These are phyloP conservation scores for Cenococcum geophilum DNA, from an alignment of 495 filamentous ascomycete genomes.

Conservation along the genomic window DNA sequence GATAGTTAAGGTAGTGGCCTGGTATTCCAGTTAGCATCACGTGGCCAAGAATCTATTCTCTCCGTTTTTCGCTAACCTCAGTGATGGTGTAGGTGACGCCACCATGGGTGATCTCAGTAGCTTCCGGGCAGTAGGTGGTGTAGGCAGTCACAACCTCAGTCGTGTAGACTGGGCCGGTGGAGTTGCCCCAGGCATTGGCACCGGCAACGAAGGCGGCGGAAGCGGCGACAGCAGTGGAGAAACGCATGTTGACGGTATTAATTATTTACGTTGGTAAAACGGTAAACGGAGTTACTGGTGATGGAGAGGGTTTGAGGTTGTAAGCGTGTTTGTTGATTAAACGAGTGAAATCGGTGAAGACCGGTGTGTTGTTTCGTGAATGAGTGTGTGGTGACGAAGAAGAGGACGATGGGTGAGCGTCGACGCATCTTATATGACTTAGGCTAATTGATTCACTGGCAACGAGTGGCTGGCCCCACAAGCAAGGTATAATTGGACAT, in stretches of 20 bases:
- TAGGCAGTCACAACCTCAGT: constrained; percentile 74
- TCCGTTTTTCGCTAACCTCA: constrained; percentile 44
- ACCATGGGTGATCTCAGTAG: constrained; percentile 65
- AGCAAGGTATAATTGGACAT: constrained; percentile 17
- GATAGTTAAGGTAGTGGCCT: constrained; percentile 75
- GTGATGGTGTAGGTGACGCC: constrained; percentile 73
- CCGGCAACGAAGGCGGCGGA: constrained; percentile 58
- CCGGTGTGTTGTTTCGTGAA: constrained; percentile 31
- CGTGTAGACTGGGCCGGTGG: constrained; percentile 43
- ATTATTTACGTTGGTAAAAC: constrained; percentile 17
- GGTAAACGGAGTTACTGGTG: constrained; percentile 5
- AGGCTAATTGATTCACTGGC: constrained; percentile 5
- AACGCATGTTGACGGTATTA: constrained; percentile 73
- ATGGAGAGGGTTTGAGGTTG: constrained; percentile 18
- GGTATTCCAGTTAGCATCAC: constrained; percentile 8
- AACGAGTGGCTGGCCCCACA: constrained; percentile 2
- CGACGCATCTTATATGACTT: constrained; percentile 27
- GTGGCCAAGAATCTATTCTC: constrained; percentile 7
- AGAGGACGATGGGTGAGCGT: constrained; percentile 10
- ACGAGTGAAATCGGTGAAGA: constrained; percentile 39
- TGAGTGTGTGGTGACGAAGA: constrained; percentile 30
- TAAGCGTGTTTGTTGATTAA: constrained; percentile 17
- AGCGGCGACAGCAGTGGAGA: constrained; percentile 53
- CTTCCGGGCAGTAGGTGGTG: constrained; percentile 79
- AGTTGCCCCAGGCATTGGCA: constrained; percentile 41